phyloP scores from a whole-genome alignment of 345 rosid species.

The Lepidium aucheri region DNA sequence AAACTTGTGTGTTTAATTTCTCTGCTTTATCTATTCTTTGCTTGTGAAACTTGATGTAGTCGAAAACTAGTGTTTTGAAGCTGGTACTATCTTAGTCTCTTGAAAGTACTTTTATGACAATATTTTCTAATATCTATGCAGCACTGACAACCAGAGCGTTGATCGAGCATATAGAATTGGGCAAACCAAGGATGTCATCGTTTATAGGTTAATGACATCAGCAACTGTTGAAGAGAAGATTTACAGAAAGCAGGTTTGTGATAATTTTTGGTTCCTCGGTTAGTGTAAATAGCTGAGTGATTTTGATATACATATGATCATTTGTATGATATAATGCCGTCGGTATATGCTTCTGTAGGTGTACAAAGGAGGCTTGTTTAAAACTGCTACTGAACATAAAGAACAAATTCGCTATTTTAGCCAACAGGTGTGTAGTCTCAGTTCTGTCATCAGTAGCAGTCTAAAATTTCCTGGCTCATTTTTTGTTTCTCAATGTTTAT shows the following conservation, averaged over 20 bases:
- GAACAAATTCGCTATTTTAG: constrained; percentile 95
- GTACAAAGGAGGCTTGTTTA: constrained; percentile 90
- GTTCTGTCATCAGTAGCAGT: background rate
- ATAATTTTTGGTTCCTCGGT: background rate
- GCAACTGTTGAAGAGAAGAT: constrained; percentile 99
- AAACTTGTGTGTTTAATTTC: background rate
- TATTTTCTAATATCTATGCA: constrained; percentile 25
- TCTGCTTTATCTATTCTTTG: background rate
- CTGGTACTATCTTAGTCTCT: background rate
- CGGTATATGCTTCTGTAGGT: constrained; percentile 35
- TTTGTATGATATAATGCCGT: background rate
- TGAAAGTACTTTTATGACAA: background rate
- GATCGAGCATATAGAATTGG: constrained; percentile 99
- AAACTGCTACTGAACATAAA: constrained; percentile 92
- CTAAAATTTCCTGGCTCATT: background rate
- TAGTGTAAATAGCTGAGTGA: background rate
- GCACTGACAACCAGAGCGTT: constrained; percentile 96
- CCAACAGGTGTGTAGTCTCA: constrained; percentile 62
- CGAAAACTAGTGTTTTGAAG: background rate
- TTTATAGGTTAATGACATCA: constrained; percentile 89
- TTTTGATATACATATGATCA: background rate
- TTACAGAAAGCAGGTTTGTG: constrained; percentile 79
- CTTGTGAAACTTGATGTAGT: constrained; percentile 2
- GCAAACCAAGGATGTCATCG: constrained; percentile 84
- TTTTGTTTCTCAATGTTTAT: background rate